Base-by-base conservation (phyloP, 257 asterid genomes). In the Scutellaria galericulata region DNA sequence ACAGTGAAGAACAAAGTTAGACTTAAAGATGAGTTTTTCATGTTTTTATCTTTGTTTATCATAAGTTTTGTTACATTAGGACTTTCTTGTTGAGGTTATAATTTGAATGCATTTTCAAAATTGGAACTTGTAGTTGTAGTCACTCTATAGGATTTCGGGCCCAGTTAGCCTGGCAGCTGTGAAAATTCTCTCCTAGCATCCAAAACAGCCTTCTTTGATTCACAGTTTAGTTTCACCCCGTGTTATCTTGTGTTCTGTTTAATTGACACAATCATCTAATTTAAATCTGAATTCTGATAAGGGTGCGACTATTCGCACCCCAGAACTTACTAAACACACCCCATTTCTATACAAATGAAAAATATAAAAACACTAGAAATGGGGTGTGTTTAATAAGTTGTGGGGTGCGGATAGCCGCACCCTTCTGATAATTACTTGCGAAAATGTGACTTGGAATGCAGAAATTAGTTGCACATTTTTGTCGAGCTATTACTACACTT, bases 1-100 rank as follows among this genome's bases (percentile, higher is more conserved):
- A 79, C 39, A 72, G 50, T 61, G 85, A 76, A 67, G 87, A 78
- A 66, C 86, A 83, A 77, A 78, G 82, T 56, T 31, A 31, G 37
- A 31, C 4, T 31, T 80, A 71, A 69, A 76, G 68, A 66, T 64
- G 71, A 35, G 67, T 31, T 57, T 74, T 54, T 1, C 10, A 13
- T 55, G 9, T 12, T 59, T 58, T 57, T 39, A 24, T 48, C 12
- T 41, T 68, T 41, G 65, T 61, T 42, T 40, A 27, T 75, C 42
- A 47, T 66, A n/a, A 46, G 68, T 70, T 77, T 78, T 77, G 65
- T 77, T 63, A 31, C 48, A 27, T 61, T 56, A 65, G 76, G 72
- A 68, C 74, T 3, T 71, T 66, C 15, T 54, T 64, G 71, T 79
- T 75, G 68, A 22, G 65, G 64, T 55, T 35, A 71, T 35, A 44